Base-by-base conservation (phyloP, 1,284 basidiomycete genomes). In the Microbotryum intermedium region DNA sequence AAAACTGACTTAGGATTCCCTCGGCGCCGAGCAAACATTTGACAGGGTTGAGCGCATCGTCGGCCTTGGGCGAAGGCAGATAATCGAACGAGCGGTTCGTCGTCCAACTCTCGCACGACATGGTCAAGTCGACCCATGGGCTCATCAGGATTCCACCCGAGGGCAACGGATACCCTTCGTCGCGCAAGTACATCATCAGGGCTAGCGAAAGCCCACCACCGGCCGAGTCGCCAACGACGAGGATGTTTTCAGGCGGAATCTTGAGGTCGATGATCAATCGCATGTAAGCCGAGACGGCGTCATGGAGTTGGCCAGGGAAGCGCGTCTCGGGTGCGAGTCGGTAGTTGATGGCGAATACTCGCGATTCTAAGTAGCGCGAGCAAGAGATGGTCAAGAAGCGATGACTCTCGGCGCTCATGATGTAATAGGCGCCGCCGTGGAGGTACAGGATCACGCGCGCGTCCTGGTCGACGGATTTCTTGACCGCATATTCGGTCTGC, bases 321-420 rank as follows among this genome's bases (percentile, higher is more conserved):
- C 83, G 81, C 8, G 90, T 90, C 74, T 97, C 94, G 1, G 94
- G 94, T 0, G 94, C 93, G 30, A 98, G 80, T 21, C 94, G 87
- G 75, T 98, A 98, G 73, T 97, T 92, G 69, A 97, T 79, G n/a
- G 90, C 89, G 76, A 97, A 97, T n/a, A 97, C 85, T 39, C 95
- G 84, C 30, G 90, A 86, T 71, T 93, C 88, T 39, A 88, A 85
- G 69, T 87, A 86, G 73, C 94, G 93, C 42, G 90, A 88, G 58
- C 97, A 78, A 8, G 90, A 88, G 68, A 97, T 91, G 10, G 93
- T 94, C 61, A 98, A 82, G 48, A 90, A 80, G 48, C 94, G 82
- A 74, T 97, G 92, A 0, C 90, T 90, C n/a, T 92, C 88, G 20
- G 94, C 88, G 69, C 88, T 92, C 68, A 90, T 93, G 62, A 90